phyloP scores from a whole-genome alignment of 2,329 filamentous ascomycete species.

The Exophiala oligosperma region DNA sequence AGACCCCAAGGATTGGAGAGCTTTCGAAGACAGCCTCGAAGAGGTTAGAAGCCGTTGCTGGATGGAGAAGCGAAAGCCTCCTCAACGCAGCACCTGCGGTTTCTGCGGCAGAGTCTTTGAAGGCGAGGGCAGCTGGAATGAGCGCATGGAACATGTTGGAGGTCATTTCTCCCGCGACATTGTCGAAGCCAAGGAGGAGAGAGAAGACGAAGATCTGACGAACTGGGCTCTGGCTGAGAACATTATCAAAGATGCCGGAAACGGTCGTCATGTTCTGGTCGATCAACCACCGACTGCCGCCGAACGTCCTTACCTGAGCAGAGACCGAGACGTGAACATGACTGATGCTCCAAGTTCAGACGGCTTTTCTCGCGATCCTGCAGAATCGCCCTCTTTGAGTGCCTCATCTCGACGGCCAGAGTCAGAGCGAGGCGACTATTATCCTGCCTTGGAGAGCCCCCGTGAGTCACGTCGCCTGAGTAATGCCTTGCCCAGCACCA shows the following conservation, averaged over 20 bases:
- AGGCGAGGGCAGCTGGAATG: slow-evolving; percentile 70
- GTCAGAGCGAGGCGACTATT: slow-evolving; percentile 19
- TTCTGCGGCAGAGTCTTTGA: slow-evolving; percentile 65
- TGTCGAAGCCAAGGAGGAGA: slow-evolving; percentile 44
- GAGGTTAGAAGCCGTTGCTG: slow-evolving; percentile 61
- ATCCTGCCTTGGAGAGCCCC: slow-evolving; percentile 21
- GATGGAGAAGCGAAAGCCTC: slow-evolving; percentile 61
- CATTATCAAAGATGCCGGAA: slow-evolving; percentile 29
- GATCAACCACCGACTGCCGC: slow-evolving; percentile 27
- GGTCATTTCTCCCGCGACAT: slow-evolving; percentile 65
- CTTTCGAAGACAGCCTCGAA: slow-evolving; percentile 57
- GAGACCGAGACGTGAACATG: slow-evolving; percentile 28
- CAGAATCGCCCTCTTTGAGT: slow-evolving; percentile 23
- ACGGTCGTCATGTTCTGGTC: slow-evolving; percentile 27
- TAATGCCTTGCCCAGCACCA: slow-evolving; percentile 20
- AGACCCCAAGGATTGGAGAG: slow-evolving; percentile 28
- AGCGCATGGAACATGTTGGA: slow-evolving; percentile 84
- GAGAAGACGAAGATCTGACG: slow-evolving; percentile 44
- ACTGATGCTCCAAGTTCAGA: slow-evolving; percentile 26
- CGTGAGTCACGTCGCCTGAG: slow-evolving; percentile 21
- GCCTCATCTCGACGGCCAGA: slow-evolving; percentile 19
- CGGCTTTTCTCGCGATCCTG: slow-evolving; percentile 19
- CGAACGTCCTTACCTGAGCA: slow-evolving; percentile 20
- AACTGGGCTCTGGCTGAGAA: slow-evolving; percentile 43
- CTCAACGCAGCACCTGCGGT: slow-evolving; percentile 59